These are phyloP conservation scores for Metschnikowia arizonensis DNA, from an alignment of 805 yeast species.

Conservation along the genomic window DNA sequence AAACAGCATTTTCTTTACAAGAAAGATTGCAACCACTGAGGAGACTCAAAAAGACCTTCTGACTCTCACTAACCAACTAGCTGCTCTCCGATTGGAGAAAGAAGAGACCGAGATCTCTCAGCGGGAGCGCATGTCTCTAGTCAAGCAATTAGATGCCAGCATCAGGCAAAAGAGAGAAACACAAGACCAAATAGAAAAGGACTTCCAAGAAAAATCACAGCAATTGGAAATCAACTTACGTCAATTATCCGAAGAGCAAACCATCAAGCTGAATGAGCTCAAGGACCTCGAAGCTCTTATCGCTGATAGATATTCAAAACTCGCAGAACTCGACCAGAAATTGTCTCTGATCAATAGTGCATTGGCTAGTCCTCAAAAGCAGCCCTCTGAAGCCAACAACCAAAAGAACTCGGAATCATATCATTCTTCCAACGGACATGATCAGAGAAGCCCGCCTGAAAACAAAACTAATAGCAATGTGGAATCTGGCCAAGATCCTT, in stretches of 20 bases:
- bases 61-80: slow-evolving; percentile 21
- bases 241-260: slow-evolving; percentile 9
- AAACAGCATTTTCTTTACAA: slow-evolving; percentile 29
- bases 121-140: slow-evolving; percentile 20
- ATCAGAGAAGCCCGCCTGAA: not conserved
- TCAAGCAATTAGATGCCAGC: slow-evolving; percentile 23
- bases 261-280: slow-evolving; percentile 8
- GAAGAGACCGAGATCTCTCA: slow-evolving; percentile 17
- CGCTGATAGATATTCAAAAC: slow-evolving; percentile 7
- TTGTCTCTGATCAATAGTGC: slow-evolving; percentile 5
- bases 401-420: not conserved
- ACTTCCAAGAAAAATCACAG: slow-evolving; percentile 1
- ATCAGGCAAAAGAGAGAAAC: slow-evolving; percentile 18
- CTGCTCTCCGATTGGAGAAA: slow-evolving; percentile 16
- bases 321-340: slow-evolving; percentile 4
- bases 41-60: slow-evolving; percentile 20
- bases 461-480: not conserved
- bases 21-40: slow-evolving; percentile 23
- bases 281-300: slow-evolving; percentile 11
- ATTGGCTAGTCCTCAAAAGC: not conserved
- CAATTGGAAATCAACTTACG: slow-evolving; percentile 15
- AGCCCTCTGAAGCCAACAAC: not conserved
- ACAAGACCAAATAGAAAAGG: slow-evolving; percentile 9
- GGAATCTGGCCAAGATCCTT: not conserved
- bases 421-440: not conserved